Conservation (phyloP, 768 basidiomycete species). For the Paxillus rubicundulus region DNA sequence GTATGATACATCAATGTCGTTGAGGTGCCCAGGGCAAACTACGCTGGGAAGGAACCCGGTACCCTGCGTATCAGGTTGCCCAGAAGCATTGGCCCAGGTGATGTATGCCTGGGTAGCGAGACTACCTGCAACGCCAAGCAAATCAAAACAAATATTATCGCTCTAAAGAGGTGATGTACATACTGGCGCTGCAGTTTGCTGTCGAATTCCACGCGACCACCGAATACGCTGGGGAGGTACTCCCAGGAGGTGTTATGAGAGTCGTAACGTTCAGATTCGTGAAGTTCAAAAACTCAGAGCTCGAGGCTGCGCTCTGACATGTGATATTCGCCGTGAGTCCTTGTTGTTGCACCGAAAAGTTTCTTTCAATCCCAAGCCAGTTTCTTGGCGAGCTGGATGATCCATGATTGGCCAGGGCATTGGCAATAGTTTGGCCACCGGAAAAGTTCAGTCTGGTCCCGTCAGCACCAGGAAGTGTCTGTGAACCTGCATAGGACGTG, state of each 20-base stretch:
- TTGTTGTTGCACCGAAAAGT: slow-evolving; percentile 13
- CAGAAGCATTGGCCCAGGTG: not conserved
- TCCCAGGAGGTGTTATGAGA: not conserved
- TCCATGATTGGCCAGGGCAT: not conserved
- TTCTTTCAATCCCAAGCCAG: not conserved
- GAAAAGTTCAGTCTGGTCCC: no score
- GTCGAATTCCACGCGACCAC: not conserved
- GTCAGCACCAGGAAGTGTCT: not conserved
- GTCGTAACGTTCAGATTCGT: not conserved
- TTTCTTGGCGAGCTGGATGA: not conserved
- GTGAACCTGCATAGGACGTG: no score
- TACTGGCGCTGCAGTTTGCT: slow-evolving; percentile 2
- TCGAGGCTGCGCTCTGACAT: not conserved
- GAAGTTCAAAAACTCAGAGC: not conserved
- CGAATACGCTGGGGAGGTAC: no score
- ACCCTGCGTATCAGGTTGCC: not conserved
- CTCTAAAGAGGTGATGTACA: not conserved
- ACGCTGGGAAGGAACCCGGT: slow-evolving; percentile 2
- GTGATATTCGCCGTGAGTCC: not conserved
- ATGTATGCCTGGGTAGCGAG: not conserved
- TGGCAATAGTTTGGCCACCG: no score
- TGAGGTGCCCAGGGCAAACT: slow-evolving; percentile 1
- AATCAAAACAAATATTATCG: no score
- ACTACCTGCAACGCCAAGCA: no score
- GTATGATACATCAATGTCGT: not conserved